These are phyloP conservation scores for Poronia punctata DNA, from an alignment of 495 filamentous ascomycete species.

Conservation along the genomic window DNA sequence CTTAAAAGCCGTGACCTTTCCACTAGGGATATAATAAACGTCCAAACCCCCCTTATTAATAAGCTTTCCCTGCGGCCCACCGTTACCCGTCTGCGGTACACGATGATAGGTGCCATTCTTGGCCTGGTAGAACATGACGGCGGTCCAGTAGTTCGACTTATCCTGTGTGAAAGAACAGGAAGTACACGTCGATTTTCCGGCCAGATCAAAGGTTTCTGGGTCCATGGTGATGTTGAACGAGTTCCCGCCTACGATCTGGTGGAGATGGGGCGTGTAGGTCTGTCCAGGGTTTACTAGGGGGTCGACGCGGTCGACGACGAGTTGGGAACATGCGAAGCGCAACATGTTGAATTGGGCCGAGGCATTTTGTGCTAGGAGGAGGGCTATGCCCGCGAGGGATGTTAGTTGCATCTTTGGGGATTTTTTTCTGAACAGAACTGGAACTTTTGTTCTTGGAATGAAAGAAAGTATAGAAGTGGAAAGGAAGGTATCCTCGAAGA, in stretches of 20 bases:
- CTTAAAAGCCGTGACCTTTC: constrained; percentile 45
- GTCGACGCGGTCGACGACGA: constrained; percentile 48
- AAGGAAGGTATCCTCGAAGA: too few relatives aligned
- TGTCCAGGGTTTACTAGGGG: constrained; percentile 45
- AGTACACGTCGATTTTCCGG: constrained; percentile 59
- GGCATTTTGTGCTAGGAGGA: constrained; percentile 41
- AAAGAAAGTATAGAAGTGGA: constrained; percentile 2
- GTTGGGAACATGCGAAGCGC: constrained; percentile 51
- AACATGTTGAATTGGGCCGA: constrained; percentile 45
- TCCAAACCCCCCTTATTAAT: constrained; percentile 60
- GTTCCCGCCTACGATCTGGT: constrained; percentile 52
- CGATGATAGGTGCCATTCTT: constrained; percentile 66
- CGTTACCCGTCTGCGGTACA: constrained; percentile 58
- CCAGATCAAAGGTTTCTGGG: constrained; percentile 41
- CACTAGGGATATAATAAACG: constrained; percentile 39
- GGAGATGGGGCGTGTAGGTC: constrained; percentile 44
- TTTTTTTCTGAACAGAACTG: too few relatives aligned
- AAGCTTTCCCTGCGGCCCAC: constrained; percentile 50
- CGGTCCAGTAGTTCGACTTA: constrained; percentile 76
- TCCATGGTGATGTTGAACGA: constrained; percentile 67
- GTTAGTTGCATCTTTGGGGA: constrained; percentile 44
- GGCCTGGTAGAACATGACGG: constrained; percentile 59
- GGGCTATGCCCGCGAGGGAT: constrained; percentile 38
- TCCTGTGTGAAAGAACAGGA: constrained; percentile 63
- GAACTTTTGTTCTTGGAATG: constrained; percentile 6